Evolutionary conservation across 768 basidiomycete species (phyloP).

Genomic region (Boletus sp.): DNA sequence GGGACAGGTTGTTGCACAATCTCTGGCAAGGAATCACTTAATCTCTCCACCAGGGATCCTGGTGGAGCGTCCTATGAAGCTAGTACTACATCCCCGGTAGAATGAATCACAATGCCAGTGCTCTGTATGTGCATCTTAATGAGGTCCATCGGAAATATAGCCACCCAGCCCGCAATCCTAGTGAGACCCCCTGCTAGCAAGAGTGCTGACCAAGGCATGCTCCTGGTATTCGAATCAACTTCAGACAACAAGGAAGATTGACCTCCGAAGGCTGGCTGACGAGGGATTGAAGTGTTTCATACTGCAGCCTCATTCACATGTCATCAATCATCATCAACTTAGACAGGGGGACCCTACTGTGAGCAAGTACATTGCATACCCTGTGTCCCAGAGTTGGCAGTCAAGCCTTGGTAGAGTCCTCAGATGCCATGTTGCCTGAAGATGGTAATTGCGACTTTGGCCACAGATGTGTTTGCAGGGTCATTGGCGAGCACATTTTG

Average conservation of each 20-base stretch:
- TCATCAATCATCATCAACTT: conserved; percentile 1
- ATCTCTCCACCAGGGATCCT: neutral
- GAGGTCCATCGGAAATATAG: conserved; percentile 86
- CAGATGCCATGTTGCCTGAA: conserved; percentile 52
- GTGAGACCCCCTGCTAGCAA: conserved; percentile 76
- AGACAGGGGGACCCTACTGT: conserved; percentile 45
- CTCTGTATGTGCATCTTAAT: conserved; percentile 89
- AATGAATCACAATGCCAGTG: conserved; percentile 15
- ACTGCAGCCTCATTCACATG: conserved; percentile 36
- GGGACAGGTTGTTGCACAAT: neutral
- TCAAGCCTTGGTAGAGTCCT: conserved; percentile 77
- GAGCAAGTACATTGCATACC: conserved; percentile 85
- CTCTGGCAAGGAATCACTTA: neutral
- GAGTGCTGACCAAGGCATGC: conserved; percentile 52
- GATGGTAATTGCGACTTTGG: conserved; percentile 55
- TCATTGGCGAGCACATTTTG: conserved; percentile 47
- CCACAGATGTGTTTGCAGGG: conserved; percentile 42
- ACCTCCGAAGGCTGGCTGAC: conserved; percentile 2
- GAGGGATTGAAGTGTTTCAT: conserved; percentile 50
- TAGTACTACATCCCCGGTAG: conserved; percentile 4
- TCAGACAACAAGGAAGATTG: conserved; percentile 41
- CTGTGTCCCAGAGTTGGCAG: conserved; percentile 71
- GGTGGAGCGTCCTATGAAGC: conserved; percentile 4
- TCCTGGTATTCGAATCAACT: conserved; percentile 36
- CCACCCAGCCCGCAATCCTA: conserved; percentile 73